Conservation (phyloP, 257 asterid species). For the Solanum arcanum region DNA sequence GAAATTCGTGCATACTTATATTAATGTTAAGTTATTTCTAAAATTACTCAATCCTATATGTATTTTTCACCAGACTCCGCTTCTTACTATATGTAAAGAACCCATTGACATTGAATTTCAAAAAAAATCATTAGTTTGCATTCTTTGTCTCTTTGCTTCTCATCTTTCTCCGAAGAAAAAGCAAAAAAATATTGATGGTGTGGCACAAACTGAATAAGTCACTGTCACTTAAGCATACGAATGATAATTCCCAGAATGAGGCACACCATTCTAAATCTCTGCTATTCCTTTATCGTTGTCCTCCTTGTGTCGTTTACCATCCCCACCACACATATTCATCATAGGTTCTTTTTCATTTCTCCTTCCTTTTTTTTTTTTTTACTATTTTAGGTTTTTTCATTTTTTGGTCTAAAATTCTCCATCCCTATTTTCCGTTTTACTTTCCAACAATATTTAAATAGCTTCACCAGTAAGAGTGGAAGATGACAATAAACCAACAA, state of each 20-base stretch:
- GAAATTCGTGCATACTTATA: no score
- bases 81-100: no score
- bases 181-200: constrained; percentile 1
- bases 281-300: neutral
- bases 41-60: no score
- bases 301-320: neutral
- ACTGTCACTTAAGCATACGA: neutral
- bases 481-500: no score
- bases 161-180: neutral
- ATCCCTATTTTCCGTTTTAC: no score
- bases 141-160: neutral
- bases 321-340: neutral
- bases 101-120: no score
- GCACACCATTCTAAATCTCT: neutral
- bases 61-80: no score
- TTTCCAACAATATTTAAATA: no score
- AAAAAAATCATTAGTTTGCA: no score
- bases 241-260: neutral
- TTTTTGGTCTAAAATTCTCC: neutral
- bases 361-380: neutral
- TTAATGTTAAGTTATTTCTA: no score
- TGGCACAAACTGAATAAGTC: constrained; percentile 15
- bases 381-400: neutral
- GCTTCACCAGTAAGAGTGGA: no score
- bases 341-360: neutral